Conservation (phyloP, 148 eudicot species). For the Persicaria maculosa region DNA sequence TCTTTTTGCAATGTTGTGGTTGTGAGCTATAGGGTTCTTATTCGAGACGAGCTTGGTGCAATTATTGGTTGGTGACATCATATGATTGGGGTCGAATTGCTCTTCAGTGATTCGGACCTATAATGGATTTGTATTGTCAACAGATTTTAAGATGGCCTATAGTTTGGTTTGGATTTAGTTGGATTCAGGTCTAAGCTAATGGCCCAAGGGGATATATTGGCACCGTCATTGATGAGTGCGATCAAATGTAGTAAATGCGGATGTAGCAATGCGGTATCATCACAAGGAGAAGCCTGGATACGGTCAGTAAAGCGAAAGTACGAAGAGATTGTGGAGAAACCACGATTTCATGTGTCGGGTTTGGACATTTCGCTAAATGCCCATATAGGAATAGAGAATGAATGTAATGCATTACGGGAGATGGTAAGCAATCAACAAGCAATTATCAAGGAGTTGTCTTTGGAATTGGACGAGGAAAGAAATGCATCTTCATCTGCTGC, state of each 20-base stretch:
- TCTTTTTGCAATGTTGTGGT: neutral
- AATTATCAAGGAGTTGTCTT: constrained; percentile 52
- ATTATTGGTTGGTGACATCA: neutral
- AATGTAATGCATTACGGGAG: constrained; percentile 61
- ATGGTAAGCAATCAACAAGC: constrained; percentile 60
- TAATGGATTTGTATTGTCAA: neutral
- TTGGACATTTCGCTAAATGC: constrained; percentile 44
- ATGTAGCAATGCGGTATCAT: constrained; percentile 43
- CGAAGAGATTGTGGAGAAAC: constrained; percentile 43
- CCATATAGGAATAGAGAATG: constrained; percentile 66
- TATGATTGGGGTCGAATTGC: neutral
- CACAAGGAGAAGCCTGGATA: constrained; percentile 44
- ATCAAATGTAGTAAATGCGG: constrained; percentile 67
- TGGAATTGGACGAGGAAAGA: constrained; percentile 89
- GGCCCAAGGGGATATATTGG: constrained; percentile 17
- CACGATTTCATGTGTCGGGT: constrained; percentile 47
- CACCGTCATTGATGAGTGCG: constrained; percentile 32
- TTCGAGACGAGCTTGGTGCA: neutral
- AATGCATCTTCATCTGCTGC: constrained; percentile 88
- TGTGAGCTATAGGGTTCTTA: neutral
- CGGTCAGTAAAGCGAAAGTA: constrained; percentile 72
- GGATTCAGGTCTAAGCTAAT: neutral
- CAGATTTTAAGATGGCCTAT: neutral
- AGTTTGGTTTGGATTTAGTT: neutral
- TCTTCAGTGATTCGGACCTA: neutral